phyloP scores from a whole-genome alignment of 2,329 filamentous ascomycete genomes.

The Neoscytalidium dimidiatum region DNA sequence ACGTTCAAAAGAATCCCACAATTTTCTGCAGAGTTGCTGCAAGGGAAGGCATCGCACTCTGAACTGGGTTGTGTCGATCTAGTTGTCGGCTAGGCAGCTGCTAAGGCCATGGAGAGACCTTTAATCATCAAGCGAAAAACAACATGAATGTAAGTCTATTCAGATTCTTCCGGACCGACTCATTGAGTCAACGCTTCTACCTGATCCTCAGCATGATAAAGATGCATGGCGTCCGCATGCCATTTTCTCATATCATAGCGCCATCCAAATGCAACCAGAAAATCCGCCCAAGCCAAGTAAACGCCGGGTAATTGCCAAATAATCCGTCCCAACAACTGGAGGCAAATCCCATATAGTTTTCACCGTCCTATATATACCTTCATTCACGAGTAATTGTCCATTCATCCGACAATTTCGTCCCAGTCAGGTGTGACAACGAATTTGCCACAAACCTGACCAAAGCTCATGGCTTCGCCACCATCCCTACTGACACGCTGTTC shows the following conservation, averaged over 20 bases:
- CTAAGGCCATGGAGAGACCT: no score
- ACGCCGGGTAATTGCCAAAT: not conserved
- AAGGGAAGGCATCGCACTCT: no score
- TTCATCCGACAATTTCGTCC: slow-evolving; percentile 49
- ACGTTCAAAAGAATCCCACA: no score
- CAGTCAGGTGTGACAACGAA: slow-evolving; percentile 66
- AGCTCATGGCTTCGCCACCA: slow-evolving; percentile 52
- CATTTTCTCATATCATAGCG: not conserved
- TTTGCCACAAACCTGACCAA: slow-evolving; percentile 65
- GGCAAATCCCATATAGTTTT: no score
- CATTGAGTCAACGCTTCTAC: not conserved
- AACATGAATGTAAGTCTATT: no score
- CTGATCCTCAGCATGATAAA: not conserved
- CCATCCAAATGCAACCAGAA: not conserved
- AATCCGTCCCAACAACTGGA: no score
- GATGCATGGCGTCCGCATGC: not conserved
- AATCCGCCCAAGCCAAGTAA: not conserved
- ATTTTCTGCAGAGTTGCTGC: no score
- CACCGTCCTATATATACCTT: not conserved
- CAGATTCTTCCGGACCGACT: not conserved
- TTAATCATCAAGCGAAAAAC: no score
- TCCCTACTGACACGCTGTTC: slow-evolving; percentile 36
- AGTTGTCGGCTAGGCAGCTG: no score
- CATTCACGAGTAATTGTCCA: not conserved
- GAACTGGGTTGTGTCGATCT: no score